These are phyloP conservation scores for Citrus medica DNA, from an alignment of 345 rosid species.

Conservation along the genomic window DNA sequence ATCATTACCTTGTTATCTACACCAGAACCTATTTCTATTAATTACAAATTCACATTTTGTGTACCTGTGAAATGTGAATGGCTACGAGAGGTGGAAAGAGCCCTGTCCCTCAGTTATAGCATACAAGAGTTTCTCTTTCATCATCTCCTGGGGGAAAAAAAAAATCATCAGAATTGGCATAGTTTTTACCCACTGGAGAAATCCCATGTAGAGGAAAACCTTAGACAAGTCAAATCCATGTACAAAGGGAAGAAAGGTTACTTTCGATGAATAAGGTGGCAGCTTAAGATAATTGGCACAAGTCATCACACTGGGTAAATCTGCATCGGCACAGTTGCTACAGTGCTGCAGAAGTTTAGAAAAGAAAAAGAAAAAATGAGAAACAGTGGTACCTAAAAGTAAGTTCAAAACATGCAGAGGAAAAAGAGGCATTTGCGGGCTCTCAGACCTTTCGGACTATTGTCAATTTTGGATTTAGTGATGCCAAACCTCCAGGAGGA, in stretches of 20 bases:
- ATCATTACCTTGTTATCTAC: constrained; percentile 3
- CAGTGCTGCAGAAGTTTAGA: constrained; percentile 50
- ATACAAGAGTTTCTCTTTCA: constrained; percentile 82
- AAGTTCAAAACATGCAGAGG: neutral
- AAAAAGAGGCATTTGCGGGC: neutral
- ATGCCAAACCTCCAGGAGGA: constrained; percentile 91
- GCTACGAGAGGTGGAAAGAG: constrained; percentile 91
- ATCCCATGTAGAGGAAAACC: too few relatives aligned
- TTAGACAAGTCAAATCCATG: neutral
- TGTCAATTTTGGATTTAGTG: constrained; percentile 85
- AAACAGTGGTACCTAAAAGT: neutral
- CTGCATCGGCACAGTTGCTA: constrained; percentile 60
- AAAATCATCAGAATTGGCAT: neutral
- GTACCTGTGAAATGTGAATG: constrained; percentile 12
- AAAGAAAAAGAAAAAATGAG: neutral
- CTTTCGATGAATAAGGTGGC: constrained; percentile 91
- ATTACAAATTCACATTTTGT: constrained; percentile 39
- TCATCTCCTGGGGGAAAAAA: constrained; percentile 59
- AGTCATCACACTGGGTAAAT: constrained; percentile 97
- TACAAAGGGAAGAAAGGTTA: constrained; percentile 24
- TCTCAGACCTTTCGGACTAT: constrained; percentile 79
- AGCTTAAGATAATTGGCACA: constrained; percentile 95
- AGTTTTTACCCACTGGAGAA: neutral
- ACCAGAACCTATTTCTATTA: constrained; percentile 33
- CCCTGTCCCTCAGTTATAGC: constrained; percentile 98